Conservation (phyloP, 2,329 filamentous ascomycete genomes). For the Fusarium sp. region DNA sequence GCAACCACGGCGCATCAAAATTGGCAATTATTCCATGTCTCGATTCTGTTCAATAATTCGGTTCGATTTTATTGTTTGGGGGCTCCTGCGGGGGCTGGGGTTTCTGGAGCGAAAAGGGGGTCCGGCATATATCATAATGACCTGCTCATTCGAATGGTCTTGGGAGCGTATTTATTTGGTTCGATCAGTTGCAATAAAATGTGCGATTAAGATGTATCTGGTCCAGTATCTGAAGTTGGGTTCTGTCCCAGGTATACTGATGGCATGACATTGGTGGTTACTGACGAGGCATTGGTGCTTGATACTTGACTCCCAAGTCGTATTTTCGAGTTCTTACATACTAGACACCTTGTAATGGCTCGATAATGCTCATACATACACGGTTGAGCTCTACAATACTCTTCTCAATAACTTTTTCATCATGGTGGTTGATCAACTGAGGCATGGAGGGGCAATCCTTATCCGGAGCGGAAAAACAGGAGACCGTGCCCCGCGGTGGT, state of each 20-base stretch:
- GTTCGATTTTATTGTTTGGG: constrained; percentile 21
- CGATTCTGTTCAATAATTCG: constrained; percentile 28
- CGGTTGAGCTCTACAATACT: background rate
- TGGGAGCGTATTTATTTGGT: constrained; percentile 27
- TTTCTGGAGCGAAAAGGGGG: constrained; percentile 10
- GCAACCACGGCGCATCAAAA: constrained; percentile 43
- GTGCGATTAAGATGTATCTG: background rate
- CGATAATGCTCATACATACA: background rate
- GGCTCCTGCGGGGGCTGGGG: constrained; percentile 1
- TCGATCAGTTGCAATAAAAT: constrained; percentile 31
- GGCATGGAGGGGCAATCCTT: constrained; percentile 29
- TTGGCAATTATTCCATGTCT: constrained; percentile 27
- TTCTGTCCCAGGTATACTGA: background rate
- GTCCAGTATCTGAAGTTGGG: background rate
- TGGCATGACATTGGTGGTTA: background rate
- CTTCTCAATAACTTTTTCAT: background rate
- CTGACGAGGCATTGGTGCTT: background rate
- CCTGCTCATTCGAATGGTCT: constrained; percentile 11
- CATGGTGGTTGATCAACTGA: background rate
- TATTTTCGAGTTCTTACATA: background rate
- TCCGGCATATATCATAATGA: constrained; percentile 24
- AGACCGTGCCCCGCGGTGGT: constrained; percentile 36
- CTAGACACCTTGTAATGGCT: too few species aligned
- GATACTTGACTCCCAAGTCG: background rate
- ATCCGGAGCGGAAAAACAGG: constrained; percentile 31